Evolutionary conservation across 495 filamentous ascomycete genomes (phyloP).

Genomic region (Hyaloscypha variabilis): DNA sequence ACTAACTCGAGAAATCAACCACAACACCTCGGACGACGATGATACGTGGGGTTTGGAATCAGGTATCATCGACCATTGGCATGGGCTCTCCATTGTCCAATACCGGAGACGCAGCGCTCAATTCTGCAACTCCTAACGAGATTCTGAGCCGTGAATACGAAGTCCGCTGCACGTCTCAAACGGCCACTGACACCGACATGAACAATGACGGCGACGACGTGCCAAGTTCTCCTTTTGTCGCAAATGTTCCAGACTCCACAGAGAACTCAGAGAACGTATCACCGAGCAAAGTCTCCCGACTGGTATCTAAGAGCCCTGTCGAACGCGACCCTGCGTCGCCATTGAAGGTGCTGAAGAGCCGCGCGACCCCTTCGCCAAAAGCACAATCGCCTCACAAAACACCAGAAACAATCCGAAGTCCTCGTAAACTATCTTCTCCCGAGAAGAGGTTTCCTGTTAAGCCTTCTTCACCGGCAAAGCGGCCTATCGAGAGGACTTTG

Average conservation of each 20-base stretch:
- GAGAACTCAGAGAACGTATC: constrained; percentile 39
- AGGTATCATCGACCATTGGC: constrained; percentile 17
- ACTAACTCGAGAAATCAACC: background rate
- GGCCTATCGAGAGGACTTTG: constrained; percentile 25
- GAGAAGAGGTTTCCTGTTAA: constrained; percentile 58
- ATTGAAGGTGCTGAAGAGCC: constrained; percentile 32
- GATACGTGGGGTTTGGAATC: constrained; percentile 15
- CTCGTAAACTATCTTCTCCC: constrained; percentile 47
- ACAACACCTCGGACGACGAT: constrained; percentile 1
- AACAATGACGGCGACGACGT: constrained; percentile 25
- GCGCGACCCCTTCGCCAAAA: constrained; percentile 26
- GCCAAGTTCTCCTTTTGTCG: constrained; percentile 39
- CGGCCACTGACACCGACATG: constrained; percentile 12
- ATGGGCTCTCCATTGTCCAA: constrained; percentile 28
- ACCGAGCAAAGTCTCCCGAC: constrained; percentile 36
- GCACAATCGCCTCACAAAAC: constrained; percentile 30
- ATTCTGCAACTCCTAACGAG: constrained; percentile 8
- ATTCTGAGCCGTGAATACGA: constrained; percentile 20
- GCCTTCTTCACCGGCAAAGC: constrained; percentile 37
- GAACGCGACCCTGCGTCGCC: constrained; percentile 27
- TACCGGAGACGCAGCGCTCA: constrained; percentile 19
- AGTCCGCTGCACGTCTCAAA: constrained; percentile 20
- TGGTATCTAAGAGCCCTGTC: constrained; percentile 23
- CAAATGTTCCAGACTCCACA: constrained; percentile 28
- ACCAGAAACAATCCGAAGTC: constrained; percentile 37